Percentiles rank a stretch among this genome's conserved stretches.
Evolutionary conservation across 139 green algal species (phyloP).

Genomic region (Closterium sp.): DNA sequence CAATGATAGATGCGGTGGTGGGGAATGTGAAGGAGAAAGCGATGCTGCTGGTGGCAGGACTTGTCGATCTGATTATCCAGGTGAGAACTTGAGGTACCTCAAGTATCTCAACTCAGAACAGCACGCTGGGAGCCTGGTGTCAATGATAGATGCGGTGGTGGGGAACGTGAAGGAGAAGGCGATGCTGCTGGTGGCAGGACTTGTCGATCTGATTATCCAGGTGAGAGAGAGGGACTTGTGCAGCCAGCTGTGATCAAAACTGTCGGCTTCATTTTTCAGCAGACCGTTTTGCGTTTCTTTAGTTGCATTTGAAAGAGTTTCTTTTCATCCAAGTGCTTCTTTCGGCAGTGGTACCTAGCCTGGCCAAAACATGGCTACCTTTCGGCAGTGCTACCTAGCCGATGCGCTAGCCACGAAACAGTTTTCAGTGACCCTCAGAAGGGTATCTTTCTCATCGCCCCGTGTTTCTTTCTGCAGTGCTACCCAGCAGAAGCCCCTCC

Average conservation of each 20-base stretch:
- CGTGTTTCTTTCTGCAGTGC: background rate
- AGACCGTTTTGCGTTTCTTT: too few relatives aligned
- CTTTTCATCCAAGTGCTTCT: too few relatives aligned
- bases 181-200: background rate
- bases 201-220: conserved; percentile 55
- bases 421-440: too few relatives aligned
- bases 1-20: background rate
- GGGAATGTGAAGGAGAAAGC: background rate
- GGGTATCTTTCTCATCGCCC: background rate
- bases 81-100: too few relatives aligned
- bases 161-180: background rate
- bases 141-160: background rate
- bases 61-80: conserved; percentile 55
- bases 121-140: conserved; percentile 50
- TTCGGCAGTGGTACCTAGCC: too few relatives aligned
- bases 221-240: background rate
- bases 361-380: too few relatives aligned
- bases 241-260: too few relatives aligned
- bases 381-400: too few relatives aligned
- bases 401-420: too few relatives aligned
- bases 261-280: too few relatives aligned
- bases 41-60: background rate
- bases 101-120: too few relatives aligned
- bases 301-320: too few relatives aligned
- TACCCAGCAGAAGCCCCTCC: conserved; percentile 56